Evolutionary conservation across 805 yeast genomes (phyloP).

Genomic region (Candida cerambycidarum): DNA sequence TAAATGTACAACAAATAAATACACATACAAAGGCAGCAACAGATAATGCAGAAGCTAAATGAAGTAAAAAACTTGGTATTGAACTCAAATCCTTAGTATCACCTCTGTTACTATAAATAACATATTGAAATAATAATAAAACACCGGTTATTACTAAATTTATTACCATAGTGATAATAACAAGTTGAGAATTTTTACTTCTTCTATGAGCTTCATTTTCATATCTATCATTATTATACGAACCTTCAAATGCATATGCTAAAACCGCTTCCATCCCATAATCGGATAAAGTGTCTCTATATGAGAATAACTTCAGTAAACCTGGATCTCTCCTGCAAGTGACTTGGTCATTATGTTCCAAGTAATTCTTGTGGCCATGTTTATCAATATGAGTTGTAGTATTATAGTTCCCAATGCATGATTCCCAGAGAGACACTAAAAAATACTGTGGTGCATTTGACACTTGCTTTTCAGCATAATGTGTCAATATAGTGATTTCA

Average conservation of each 20-base stretch:
- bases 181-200: constrained; percentile 19
- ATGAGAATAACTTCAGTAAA: constrained; percentile 40
- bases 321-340: constrained; percentile 18
- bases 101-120: constrained; percentile 40
- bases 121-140: constrained; percentile 26
- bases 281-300: constrained; percentile 36
- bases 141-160: constrained; percentile 28
- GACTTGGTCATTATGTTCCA: constrained; percentile 21
- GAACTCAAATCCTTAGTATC: constrained; percentile 29
- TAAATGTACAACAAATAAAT: constrained; percentile 27
- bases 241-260: constrained; percentile 46
- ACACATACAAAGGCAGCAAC: constrained; percentile 24
- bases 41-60: constrained; percentile 37
- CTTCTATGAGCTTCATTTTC: constrained; percentile 14
- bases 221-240: constrained; percentile 15
- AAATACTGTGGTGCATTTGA: constrained; percentile 50
- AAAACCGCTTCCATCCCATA: constrained; percentile 45
- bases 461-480: constrained; percentile 48
- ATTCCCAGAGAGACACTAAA: constrained; percentile 38
- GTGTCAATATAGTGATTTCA: constrained; percentile 44
- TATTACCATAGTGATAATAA: constrained; percentile 29
- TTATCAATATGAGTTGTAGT: constrained; percentile 14
- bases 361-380: constrained; percentile 16
- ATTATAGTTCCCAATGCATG: constrained; percentile 47
- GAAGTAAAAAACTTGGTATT: constrained; percentile 30